These are phyloP conservation scores for Mortierella sp. DNA, from an alignment of 371 early-diverging fungal species.

Conservation along the genomic window DNA sequence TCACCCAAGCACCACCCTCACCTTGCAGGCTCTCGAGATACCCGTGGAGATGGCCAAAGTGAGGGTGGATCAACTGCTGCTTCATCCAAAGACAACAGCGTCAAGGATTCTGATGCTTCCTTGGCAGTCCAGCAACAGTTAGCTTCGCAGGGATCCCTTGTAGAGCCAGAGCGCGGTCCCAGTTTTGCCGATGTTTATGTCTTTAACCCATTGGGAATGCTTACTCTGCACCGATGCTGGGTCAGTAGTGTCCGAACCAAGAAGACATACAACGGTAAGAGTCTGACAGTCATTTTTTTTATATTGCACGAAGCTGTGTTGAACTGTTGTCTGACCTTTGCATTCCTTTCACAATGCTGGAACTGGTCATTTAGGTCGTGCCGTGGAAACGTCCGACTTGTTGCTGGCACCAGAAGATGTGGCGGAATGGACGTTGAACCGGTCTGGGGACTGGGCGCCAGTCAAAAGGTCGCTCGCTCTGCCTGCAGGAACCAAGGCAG, in stretches of 20 bases:
- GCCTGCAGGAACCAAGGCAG: conserved; percentile 11
- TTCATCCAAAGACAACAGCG: neutral
- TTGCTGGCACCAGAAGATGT: conserved; percentile 70
- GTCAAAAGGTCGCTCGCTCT: conserved; percentile 41
- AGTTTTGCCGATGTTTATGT: conserved; percentile 74
- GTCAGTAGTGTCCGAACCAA: conserved; percentile 64
- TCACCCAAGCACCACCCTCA: conserved; percentile 19
- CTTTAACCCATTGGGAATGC: conserved; percentile 69
- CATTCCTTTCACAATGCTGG: neutral
- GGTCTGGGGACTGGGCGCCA: conserved; percentile 64
- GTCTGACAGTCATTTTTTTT: neutral
- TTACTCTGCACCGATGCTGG: conserved; percentile 75
- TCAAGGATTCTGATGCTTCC: conserved; percentile 28
- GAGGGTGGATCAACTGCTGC: conserved; percentile 9
- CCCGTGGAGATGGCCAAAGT: conserved; percentile 10
- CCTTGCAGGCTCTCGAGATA: conserved; percentile 4
- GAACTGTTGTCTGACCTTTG: neutral
- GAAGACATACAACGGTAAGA: conserved; percentile 62
- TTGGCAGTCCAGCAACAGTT: conserved; percentile 48
- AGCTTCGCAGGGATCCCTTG: conserved; percentile 43
- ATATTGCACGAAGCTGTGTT: neutral
- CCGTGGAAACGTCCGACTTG: conserved; percentile 65
- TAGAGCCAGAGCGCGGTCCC: conserved; percentile 50
- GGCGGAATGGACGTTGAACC: conserved; percentile 71
- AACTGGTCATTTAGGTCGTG: conserved; percentile 49